A percentile compares a stretch with the other conserved stretches of the same genome.
Evolutionary conservation across 2,329 filamentous ascomycete species (phyloP).

Genomic region (Polytolypa hystricis): DNA sequence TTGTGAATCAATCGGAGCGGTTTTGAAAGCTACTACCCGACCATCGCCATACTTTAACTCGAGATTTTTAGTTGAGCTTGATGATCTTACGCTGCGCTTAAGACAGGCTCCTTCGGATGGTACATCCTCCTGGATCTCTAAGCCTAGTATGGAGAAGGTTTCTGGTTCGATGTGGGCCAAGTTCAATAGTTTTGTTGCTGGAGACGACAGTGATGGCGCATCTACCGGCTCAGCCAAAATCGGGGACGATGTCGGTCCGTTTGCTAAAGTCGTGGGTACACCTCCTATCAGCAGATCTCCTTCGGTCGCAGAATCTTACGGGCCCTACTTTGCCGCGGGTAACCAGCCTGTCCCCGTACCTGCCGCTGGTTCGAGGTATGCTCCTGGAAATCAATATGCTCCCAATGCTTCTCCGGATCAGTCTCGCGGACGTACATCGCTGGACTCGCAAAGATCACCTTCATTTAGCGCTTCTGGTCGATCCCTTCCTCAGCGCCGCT

Average conservation of each 20-base stretch:
- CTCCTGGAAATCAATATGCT: slow-evolving; percentile 34
- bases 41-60: slow-evolving; percentile 78
- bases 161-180: slow-evolving; percentile 81
- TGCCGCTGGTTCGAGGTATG: slow-evolving; percentile 30
- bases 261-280: slow-evolving; percentile 66
- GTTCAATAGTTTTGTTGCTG: slow-evolving; percentile 93
- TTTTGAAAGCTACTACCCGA: slow-evolving; percentile 70
- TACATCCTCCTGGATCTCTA: slow-evolving; percentile 80
- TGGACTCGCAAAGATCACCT: slow-evolving; percentile 36
- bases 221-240: slow-evolving; percentile 48
- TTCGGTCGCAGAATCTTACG: slow-evolving; percentile 67
- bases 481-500: slow-evolving; percentile 24
- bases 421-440: slow-evolving; percentile 37
- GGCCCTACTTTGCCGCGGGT: slow-evolving; percentile 36
- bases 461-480: slow-evolving; percentile 21
- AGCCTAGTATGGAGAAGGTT: slow-evolving; percentile 91
- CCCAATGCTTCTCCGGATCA: slow-evolving; percentile 43
- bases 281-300: slow-evolving; percentile 64
- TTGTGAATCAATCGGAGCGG: slow-evolving; percentile 68
- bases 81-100: slow-evolving; percentile 72
- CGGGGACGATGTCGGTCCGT: slow-evolving; percentile 60
- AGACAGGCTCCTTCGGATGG: slow-evolving; percentile 76
- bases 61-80: slow-evolving; percentile 61
- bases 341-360: slow-evolving; percentile 23
- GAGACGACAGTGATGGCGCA: slow-evolving; percentile 65